Evolutionary conservation across 2,329 filamentous ascomycete genomes (phyloP).

Genomic region (Tolypocladium tundrense): DNA sequence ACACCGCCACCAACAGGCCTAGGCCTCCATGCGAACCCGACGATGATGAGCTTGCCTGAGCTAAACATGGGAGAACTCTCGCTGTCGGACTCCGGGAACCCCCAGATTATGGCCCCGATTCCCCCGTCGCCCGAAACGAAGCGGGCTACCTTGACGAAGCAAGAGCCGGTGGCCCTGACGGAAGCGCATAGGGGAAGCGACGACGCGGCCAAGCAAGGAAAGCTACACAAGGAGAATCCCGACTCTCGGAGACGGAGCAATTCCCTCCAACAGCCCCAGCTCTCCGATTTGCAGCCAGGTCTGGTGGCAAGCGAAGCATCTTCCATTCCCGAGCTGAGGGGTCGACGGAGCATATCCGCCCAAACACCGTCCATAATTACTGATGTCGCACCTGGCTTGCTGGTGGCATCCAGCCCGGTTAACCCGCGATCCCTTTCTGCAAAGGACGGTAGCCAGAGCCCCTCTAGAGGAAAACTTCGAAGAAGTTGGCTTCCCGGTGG

Average conservation of each 20-base stretch:
- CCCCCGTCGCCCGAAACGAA: slow-evolving; percentile 18
- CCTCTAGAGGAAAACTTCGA: slow-evolving; percentile 33
- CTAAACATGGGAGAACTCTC: slow-evolving; percentile 10
- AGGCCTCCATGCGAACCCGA: not conserved
- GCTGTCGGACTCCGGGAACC: slow-evolving; percentile 10
- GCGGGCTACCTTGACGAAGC: slow-evolving; percentile 12
- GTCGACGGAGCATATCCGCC: slow-evolving; percentile 36
- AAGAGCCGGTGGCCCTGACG: slow-evolving; percentile 8
- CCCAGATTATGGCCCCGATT: slow-evolving; percentile 17
- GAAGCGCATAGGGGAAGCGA: not conserved
- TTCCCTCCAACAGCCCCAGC: slow-evolving; percentile 18
- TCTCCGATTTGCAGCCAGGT: slow-evolving; percentile 11
- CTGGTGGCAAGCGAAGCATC: slow-evolving; percentile 18
- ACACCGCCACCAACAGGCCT: not conserved
- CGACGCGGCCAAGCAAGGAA: slow-evolving; percentile 13
- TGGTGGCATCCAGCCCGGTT: slow-evolving; percentile 19
- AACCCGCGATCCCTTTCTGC: slow-evolving; percentile 15
- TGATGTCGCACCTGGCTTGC: slow-evolving; percentile 16
- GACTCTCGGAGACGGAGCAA: slow-evolving; percentile 18
- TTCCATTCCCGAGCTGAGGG: slow-evolving; percentile 26
- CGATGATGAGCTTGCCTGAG: not conserved
- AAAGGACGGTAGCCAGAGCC: slow-evolving; percentile 30
- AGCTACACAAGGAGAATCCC: slow-evolving; percentile 20
- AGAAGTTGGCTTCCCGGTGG: slow-evolving; percentile 44
- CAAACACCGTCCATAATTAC: slow-evolving; percentile 26